These are phyloP conservation scores for Solanum medicagineum DNA, from an alignment of 257 asterid species.

Conservation along the genomic window DNA sequence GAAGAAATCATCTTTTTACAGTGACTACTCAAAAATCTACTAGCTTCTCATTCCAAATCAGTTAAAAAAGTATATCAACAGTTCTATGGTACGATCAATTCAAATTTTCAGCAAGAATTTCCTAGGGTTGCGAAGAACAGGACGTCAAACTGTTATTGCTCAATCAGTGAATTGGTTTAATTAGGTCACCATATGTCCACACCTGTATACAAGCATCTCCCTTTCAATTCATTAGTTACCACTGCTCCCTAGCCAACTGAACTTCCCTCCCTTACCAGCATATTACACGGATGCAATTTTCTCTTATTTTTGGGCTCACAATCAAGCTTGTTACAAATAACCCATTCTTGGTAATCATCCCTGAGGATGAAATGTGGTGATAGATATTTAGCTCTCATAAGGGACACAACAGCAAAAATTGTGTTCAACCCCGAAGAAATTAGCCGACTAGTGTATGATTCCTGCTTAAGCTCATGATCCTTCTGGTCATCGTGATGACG, in stretches of 20 bases:
- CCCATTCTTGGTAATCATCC: neutral
- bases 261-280: neutral
- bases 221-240: neutral
- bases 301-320: neutral
- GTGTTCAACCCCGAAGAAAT: neutral
- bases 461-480: neutral
- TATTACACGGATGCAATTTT: neutral
- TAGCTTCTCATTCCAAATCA: neutral
- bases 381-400: neutral
- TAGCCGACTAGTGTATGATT: neutral
- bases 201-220: neutral
- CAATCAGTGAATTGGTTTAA: neutral
- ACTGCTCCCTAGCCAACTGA: neutral
- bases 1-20: neutral
- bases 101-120: neutral
- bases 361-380: neutral
- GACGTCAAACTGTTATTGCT: neutral
- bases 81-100: neutral
- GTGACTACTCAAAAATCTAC: neutral
- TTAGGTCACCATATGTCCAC: neutral
- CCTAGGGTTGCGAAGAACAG: neutral
- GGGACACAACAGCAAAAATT: neutral
- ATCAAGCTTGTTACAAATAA: neutral
- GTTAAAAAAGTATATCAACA: neutral
- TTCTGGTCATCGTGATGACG: neutral